Percentiles rank a stretch among this genome's conserved stretches.
These are phyloP conservation scores for Fomitiporia mediterranea DNA, from an alignment of 1,284 basidiomycete genomes.

Conservation along the genomic window DNA sequence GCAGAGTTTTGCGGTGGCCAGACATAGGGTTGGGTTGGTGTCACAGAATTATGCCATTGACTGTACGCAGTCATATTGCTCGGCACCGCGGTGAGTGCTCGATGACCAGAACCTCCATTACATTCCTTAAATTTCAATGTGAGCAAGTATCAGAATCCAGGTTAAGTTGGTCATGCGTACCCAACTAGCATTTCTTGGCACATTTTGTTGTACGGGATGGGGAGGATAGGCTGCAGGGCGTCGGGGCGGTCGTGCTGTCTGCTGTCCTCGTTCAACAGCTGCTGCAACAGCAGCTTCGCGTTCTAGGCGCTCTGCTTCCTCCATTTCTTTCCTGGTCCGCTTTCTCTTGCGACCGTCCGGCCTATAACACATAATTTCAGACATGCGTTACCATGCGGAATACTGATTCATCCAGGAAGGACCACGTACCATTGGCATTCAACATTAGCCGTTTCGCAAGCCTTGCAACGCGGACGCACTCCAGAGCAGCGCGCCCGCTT, in stretches of 20 bases:
- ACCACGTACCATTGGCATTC: constrained; percentile 31
- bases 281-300: constrained; percentile 18
- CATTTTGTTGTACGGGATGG: constrained; percentile 1
- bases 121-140: too few species aligned
- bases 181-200: too few species aligned
- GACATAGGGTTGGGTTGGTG: neutral
- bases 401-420: neutral
- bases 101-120: too few species aligned
- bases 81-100: too few species aligned
- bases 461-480: constrained; percentile 31
- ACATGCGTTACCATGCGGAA: neutral
- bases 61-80: neutral
- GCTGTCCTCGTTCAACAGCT: constrained; percentile 5
- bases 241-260: neutral
- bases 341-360: constrained; percentile 34
- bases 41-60: neutral
- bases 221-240: neutral
- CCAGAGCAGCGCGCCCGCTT: constrained; percentile 37
- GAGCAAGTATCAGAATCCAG: too few species aligned
- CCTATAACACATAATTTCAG: neutral
- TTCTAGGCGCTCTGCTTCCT: constrained; percentile 31
- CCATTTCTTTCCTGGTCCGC: constrained; percentile 35
- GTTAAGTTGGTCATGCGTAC: too few species aligned
- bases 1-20: constrained; percentile 9
- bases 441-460: constrained; percentile 31